Percentiles rank a stretch among this genome's conserved stretches.
Conservation (phyloP, 495 filamentous ascomycete species). For the Hypoxylon fuscum region DNA sequence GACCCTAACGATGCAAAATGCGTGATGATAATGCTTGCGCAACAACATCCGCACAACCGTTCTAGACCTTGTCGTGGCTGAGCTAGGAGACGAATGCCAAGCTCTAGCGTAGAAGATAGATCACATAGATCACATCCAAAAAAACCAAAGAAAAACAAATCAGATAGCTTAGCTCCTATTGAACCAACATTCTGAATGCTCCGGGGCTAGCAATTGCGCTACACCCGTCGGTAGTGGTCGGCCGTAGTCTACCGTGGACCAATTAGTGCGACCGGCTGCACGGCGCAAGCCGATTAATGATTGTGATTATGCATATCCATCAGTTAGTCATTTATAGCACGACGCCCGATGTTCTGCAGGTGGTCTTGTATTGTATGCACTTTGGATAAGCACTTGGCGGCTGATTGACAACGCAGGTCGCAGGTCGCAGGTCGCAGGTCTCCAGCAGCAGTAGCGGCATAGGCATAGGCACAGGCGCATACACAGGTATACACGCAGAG, state of each 20-base stretch:
- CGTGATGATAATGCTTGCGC: background rate
- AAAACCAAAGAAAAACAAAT: too few species aligned
- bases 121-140: background rate
- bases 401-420: slow-evolving; percentile 28
- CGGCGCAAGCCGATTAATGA: slow-evolving; percentile 35
- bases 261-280: slow-evolving; percentile 30
- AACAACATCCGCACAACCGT: background rate
- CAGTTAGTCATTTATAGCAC: background rate
- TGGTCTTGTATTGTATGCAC: slow-evolving; percentile 17
- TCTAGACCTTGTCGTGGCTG: background rate
- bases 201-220: slow-evolving; percentile 15
- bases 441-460: too few species aligned
- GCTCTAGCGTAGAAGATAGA: background rate
- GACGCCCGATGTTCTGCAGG: background rate
- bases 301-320: background rate
- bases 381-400: slow-evolving; percentile 24
- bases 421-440: background rate
- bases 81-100: background rate
- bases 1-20: background rate
- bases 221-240: slow-evolving; percentile 25
- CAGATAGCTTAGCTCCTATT: too few species aligned
- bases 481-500: too few species aligned
- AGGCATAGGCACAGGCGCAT: too few species aligned
- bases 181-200: background rate
- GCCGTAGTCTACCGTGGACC: slow-evolving; percentile 19